Percentiles rank a stretch among this genome's conserved stretches.
These are phyloP conservation scores for Ammopiptanthus mongolicus DNA, from an alignment of 306 rosid species.

Conservation along the genomic window DNA sequence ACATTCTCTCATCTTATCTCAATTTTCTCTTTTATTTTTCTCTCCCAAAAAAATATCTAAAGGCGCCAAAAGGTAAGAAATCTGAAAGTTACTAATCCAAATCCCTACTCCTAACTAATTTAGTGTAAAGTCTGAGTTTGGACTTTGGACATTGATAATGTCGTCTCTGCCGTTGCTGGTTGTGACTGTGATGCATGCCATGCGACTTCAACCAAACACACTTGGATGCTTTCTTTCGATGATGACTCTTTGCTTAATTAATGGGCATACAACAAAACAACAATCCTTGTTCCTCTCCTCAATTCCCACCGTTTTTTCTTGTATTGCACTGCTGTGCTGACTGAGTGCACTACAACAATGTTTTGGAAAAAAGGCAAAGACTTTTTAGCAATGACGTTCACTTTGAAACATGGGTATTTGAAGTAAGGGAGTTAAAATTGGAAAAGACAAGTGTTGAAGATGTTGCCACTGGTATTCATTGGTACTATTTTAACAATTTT, in stretches of 20 bases:
- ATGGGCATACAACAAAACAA: neutral
- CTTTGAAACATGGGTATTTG: neutral
- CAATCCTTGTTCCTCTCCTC: neutral
- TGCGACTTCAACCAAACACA: neutral
- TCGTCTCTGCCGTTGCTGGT: neutral
- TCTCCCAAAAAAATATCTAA: too few relatives aligned
- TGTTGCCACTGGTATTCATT: neutral
- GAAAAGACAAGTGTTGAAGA: neutral
- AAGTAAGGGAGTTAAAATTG: too few relatives aligned
- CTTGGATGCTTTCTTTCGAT: neutral
- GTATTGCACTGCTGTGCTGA: neutral
- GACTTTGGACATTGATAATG: neutral
- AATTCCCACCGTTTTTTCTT: too few relatives aligned
- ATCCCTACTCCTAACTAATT: too few relatives aligned
- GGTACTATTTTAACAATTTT: neutral
- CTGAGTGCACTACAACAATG: neutral
- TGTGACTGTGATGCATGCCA: neutral
- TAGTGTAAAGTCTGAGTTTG: too few relatives aligned
- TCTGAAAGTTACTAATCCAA: too few relatives aligned
- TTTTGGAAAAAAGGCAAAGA: neutral
- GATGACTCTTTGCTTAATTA: neutral
- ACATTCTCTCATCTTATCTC: too few relatives aligned
- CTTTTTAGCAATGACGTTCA: too few relatives aligned
- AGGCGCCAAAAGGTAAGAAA: too few relatives aligned
- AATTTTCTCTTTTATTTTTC: too few relatives aligned